Evolutionary conservation across 495 filamentous ascomycete genomes (phyloP), one percentile per base, ranked within the genome.

Genomic region (Hyaloscypha hepaticicola): DNA sequence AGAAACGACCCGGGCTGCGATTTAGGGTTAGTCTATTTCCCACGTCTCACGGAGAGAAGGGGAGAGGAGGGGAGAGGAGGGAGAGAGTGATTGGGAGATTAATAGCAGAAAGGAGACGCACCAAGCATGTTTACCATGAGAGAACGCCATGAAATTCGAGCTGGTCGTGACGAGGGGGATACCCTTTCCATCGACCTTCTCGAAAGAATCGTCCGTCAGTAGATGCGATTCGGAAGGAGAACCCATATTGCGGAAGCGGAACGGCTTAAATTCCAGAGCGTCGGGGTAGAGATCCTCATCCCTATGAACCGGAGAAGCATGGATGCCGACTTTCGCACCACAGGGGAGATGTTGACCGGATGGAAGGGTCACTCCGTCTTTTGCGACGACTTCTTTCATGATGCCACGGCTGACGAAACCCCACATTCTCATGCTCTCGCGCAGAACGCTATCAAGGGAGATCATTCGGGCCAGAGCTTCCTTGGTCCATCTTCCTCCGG

Each of bases 241-340:
- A n/a, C n/a, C n/a, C n/a, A n/a, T n/a, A n/a, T n/a, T n/a, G n/a
- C 65, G 67, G 64, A 78, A 79, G 7, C 78, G 74, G 45, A 79
- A 77, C 1, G 79, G 74, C 16, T 79, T 64, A 63, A 73, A 81
- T 12, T 45, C 29, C 6, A 69, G 52, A 0, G 77, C 70, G 27
- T 73, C 58, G 0, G 67, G 56, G 59, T 82, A 82, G 27, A 76
- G 66, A 9, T 70, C 68, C 48, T 73, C 70, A 67, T 80, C 78
- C 53, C 69, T 71, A 51, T 78, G 77, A 6, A 79, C 70, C 25
- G 70, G 70, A 58, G 75, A 76, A 12, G 72, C 70, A 26, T 75
- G 71, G 26, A 78, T 67, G 1, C 75, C 73, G n/a, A 80, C 70
- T 61, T 75, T 75, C n/a, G 70, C 67, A 8, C 79, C 78, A 31